Evolutionary conservation across 495 filamentous ascomycete species (phyloP).

Genomic region (Achaetomiella virescens): DNA sequence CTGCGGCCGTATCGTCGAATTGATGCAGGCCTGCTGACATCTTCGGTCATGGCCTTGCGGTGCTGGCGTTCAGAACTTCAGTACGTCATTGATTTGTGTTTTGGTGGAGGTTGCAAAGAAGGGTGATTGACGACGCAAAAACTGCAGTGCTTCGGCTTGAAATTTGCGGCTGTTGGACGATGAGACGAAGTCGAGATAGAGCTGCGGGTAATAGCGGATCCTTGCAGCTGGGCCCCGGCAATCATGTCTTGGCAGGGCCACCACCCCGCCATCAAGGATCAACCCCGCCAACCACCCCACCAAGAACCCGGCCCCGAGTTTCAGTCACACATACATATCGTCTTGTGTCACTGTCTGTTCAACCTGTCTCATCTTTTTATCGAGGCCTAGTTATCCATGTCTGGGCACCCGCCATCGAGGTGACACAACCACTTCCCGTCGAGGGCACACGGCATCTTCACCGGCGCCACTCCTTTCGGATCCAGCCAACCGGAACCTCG

Average conservation of each 20-base stretch:
- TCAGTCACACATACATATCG: neutral
- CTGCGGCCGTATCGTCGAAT: slow-evolving; percentile 5
- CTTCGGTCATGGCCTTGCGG: too few relatives aligned
- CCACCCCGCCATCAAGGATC: neutral
- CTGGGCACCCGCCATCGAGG: neutral
- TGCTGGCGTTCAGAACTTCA: neutral
- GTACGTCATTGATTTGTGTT: too few relatives aligned
- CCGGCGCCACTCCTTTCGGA: neutral
- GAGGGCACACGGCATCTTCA: neutral
- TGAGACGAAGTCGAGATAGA: neutral
- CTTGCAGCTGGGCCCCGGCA: neutral
- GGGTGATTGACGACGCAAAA: too few relatives aligned
- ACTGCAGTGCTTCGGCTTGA: too few relatives aligned
- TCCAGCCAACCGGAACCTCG: neutral
- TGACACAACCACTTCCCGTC: neutral
- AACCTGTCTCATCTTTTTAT: neutral
- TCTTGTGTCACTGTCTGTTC: too few relatives aligned
- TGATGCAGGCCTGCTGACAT: too few relatives aligned
- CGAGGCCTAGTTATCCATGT: neutral
- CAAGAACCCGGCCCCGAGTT: neutral
- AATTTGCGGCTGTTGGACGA: too few relatives aligned
- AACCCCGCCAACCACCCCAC: neutral
- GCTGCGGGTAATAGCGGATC: neutral
- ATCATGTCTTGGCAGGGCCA: slow-evolving; percentile 1
- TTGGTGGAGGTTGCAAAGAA: too few relatives aligned